Evolutionary conservation across 2,329 filamentous ascomycete species (phyloP), one percentile per base, ranked within the genome.

Genomic region (Septoria petroselini): DNA sequence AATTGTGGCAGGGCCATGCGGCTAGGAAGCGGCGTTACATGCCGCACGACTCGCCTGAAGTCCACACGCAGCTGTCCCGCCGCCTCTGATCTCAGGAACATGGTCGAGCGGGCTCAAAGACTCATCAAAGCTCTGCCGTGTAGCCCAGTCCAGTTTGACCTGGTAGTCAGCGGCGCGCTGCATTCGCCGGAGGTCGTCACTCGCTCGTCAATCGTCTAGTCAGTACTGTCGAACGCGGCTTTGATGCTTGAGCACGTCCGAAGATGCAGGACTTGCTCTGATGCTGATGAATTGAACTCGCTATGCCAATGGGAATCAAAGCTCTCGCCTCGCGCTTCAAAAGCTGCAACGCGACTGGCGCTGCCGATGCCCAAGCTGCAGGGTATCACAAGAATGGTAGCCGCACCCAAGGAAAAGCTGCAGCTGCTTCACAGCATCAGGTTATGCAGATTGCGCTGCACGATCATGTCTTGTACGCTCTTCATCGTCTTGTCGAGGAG

Each of bases 391-490:
- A 47, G 35, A 47, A 47, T 47, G 43, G 34, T 47, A 47, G 39
- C 21, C 25, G 25, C 34, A 38, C 23, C 7, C 27, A 27, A 35
- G 23, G 14, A 29, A 40, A 18, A 38, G 25, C 34, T n/a, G n/a
- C 15, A 17, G 17, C 7, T n/a, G 11, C 52, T 59, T 65, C 62
- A 69, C 61, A 69, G 61, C 67, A 77, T 76, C 55, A 77, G 63
- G 37, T 71, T 70, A 57, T 76, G 74, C 58, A 77, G 66, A 58
- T 77, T 77, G 50, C 74, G 71, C 61, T 76, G 74, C 43, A 77
- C 74, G 58, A 77, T 77, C 74, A 76, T 77, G 58, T 77, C 74
- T 59, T 77, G 74, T 41, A 77, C 58, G 29, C 73, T 76, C 45
- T 69, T 70, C 74, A 77, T 77, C 21, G 74, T 77, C 65, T 75